Conservation (phyloP, 2,329 filamentous ascomycete species). For the Nigrospora oryzae region DNA sequence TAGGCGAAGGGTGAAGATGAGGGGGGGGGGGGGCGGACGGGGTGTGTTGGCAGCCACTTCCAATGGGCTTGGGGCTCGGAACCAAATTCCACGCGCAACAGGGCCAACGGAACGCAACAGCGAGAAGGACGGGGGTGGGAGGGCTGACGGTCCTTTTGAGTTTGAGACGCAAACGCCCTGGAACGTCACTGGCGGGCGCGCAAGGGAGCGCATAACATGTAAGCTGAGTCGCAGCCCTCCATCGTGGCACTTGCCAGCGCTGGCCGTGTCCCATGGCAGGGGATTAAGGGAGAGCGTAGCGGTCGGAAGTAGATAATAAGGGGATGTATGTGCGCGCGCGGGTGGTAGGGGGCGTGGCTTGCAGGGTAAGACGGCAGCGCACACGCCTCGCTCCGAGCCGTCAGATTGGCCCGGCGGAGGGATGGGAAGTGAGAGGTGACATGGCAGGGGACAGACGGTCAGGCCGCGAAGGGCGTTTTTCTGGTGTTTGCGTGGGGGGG, state of each 20-base stretch:
- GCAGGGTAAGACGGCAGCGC: neutral
- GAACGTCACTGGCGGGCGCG: slow-evolving; percentile 3
- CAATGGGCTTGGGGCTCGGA: no score
- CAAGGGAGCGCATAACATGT: slow-evolving; percentile 1
- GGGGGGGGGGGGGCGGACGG: no score
- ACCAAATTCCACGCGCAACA: no score
- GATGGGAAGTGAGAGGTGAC: slow-evolving; percentile 1
- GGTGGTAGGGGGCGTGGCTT: no score
- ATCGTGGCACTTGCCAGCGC: no score
- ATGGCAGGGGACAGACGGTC: neutral
- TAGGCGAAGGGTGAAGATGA: no score
- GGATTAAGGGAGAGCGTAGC: no score
- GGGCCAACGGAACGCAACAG: neutral
- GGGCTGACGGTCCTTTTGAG: neutral
- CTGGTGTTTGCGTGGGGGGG: neutral
- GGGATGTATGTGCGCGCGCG: no score
- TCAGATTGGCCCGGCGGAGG: neutral
- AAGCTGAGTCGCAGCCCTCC: neutral
- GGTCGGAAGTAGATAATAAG: no score
- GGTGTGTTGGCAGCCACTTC: no score
- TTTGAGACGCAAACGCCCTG: slow-evolving; percentile 2
- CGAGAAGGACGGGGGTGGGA: neutral
- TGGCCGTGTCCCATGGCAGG: no score
- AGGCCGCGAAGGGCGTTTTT: slow-evolving; percentile 1
- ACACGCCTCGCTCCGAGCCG: slow-evolving; percentile 7